Evolutionary conservation across 2,329 filamentous ascomycete genomes (phyloP), one percentile per base, ranked within the genome.

Genomic region (Diaporthe humulicola): DNA sequence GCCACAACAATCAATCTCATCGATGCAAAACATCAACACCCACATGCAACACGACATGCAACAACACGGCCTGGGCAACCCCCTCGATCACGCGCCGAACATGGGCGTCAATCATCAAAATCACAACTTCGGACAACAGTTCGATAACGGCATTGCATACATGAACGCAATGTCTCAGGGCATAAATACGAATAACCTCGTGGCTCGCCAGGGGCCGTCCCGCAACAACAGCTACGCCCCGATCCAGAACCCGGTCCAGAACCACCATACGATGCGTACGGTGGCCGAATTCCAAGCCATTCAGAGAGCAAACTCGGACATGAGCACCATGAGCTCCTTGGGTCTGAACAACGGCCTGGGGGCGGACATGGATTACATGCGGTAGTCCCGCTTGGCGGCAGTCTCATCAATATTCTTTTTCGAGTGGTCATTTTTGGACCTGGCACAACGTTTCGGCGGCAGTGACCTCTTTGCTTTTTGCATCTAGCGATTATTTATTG

Each of bases 211-310:
- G 38, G 80, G 81, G 25, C 79, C 82, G 3, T 84, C 85, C 57
- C 81, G 86, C 30, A 73, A 83, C 1, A 84, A 83, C 48, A 86
- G 84, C 69, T 87, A 85, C 56, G 82, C 83, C 48, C n/a, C n/a
- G n/a, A 81, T 86, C n/a, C n/a, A n/a, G 69, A 77, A 81, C 25
- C 73, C 69, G 22, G n/a, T n/a, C n/a, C n/a, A n/a, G n/a, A 79
- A 81, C 6, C 84, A 83, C 33, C 83, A 84, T 10, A 54, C 48
- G 25, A 81, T 87, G 73, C 83, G 85, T 61, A 86, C 86, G 1
- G 84, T 88, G 0, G 86, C 84, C 4, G 87, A 89, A 67, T 90
- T 89, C 69, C 88, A 89, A 36, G 84, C 85, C 1, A 78, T 90
- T 3, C 88, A 88, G 73, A 82, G 87, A 52, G 83, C 84, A 15